Base-by-base conservation (phyloP, 805 yeast species). In the Barnettozyma salicaria region DNA sequence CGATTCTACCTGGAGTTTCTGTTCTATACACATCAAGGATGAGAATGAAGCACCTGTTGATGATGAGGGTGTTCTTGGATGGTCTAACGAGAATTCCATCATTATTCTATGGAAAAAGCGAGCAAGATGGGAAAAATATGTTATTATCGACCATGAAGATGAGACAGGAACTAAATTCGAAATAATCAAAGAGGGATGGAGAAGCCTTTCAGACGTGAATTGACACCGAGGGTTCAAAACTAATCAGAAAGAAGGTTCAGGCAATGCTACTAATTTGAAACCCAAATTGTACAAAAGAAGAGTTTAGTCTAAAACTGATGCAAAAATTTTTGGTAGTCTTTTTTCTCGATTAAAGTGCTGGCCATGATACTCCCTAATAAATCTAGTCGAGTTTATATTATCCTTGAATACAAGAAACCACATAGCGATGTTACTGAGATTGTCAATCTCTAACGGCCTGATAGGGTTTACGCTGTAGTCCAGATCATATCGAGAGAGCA, bases 121-220 rank as follows among this genome's bases (percentile, higher is more conserved):
- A 43, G 79, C 80, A 5, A 77, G 78, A 20, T 86, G 96, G 96
- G 97, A 90, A 55, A 86, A 83, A 55, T 90, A 83, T 56, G 76
- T 68, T 11, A 76, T 90, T 25, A 66, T 75, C 11, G 87, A 79
- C 47, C 71, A 59, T 17, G 40, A 41, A 2, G 49, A 52, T 11
- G 58, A 54, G 16, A 35, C 49, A 9, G 43, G 52, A 10, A 61
- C 59, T 24, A 64, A 61, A 35, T 78, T 77, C 73, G 80, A 74
- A 45, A 56, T 84, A 13, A 67, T 77, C 2, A 63, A 84, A 34
- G 85, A 77, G 44, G 82, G 86, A 7, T 84, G 92, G 92, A 66
- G 83, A 45, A 63, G 72, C 20, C 64, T 77, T 42, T 35, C 39
- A n/a, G 47, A 45, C 27, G 7, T 37, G 5, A 34, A 27, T 20